Evolutionary conservation across 176 grass and related monocot genomes (phyloP).

Genomic region (Dactylis glomerata): DNA sequence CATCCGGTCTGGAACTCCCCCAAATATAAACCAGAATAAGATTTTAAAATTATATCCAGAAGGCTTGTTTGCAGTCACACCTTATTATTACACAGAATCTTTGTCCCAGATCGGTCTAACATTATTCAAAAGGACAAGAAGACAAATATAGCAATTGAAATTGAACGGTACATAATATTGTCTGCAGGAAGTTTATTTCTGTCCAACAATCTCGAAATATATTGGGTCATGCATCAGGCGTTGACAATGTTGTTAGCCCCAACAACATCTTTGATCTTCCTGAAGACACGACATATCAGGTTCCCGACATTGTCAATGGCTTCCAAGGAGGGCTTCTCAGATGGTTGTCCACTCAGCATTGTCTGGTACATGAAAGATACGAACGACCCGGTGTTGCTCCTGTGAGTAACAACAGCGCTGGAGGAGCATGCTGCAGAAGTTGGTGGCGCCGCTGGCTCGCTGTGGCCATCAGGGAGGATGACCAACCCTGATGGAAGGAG

Average conservation of each 20-base stretch:
- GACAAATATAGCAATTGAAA: background rate
- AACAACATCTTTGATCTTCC: conserved; percentile 39
- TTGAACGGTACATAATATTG: background rate
- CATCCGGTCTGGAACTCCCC: too few relatives aligned
- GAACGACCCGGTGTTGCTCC: background rate
- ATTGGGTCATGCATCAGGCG: background rate
- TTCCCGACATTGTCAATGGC: background rate
- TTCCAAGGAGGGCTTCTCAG: background rate
- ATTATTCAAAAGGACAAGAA: background rate
- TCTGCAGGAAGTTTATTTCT: background rate
- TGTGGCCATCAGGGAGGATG: conserved; percentile 25
- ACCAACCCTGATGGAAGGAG: background rate
- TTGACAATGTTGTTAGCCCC: background rate
- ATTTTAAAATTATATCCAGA: too few relatives aligned
- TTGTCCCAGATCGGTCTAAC: background rate
- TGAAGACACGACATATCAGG: conserved; percentile 22
- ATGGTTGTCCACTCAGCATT: background rate
- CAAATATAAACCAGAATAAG: too few relatives aligned
- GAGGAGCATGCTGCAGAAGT: background rate
- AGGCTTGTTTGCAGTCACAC: too few relatives aligned
- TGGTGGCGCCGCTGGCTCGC: background rate
- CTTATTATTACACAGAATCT: too few relatives aligned
- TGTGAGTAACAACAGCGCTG: background rate
- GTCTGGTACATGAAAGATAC: conserved; percentile 33
- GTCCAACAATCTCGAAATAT: background rate